phyloP scores from a whole-genome alignment of 306 rosid genomes.

The Senna tora region DNA sequence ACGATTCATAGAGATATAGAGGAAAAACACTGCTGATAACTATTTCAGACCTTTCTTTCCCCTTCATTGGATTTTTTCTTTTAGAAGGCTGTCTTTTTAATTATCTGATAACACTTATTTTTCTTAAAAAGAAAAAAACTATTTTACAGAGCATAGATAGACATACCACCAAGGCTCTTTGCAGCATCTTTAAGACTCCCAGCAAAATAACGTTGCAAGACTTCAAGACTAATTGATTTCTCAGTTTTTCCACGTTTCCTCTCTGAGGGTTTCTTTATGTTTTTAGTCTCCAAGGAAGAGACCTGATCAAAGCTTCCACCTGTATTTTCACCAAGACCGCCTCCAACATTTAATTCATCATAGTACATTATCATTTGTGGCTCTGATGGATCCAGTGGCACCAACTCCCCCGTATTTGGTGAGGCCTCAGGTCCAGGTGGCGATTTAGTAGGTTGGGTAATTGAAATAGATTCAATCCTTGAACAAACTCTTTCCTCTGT shows the following conservation, averaged over 20 bases:
- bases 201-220: conserved; percentile 78
- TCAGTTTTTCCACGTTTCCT: conserved; percentile 91
- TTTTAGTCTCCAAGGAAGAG: conserved; percentile 53
- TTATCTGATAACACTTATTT: no score
- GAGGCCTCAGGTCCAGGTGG: conserved; percentile 45
- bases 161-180: conserved; percentile 89
- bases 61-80: no score
- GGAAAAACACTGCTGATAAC: conserved; percentile 10
- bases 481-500: conserved; percentile 47
- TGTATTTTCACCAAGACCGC: conserved; percentile 33
- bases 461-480: conserved; percentile 54
- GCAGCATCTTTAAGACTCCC: conserved; percentile 98
- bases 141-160: conserved; percentile 20
- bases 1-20: conserved; percentile 22
- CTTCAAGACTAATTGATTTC: conserved; percentile 82
- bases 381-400: conserved; percentile 43
- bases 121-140: no score
- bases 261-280: conserved; percentile 56
- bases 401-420: conserved; percentile 49
- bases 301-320: conserved; percentile 44
- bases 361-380: conserved; percentile 31
- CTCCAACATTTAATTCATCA: conserved; percentile 44
- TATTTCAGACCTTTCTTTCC: background rate
- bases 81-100: no score
- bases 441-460: conserved; percentile 40